Conservation (phyloP, 2,329 filamentous ascomycete genomes). For the Myriosclerotinia duriaeana region DNA sequence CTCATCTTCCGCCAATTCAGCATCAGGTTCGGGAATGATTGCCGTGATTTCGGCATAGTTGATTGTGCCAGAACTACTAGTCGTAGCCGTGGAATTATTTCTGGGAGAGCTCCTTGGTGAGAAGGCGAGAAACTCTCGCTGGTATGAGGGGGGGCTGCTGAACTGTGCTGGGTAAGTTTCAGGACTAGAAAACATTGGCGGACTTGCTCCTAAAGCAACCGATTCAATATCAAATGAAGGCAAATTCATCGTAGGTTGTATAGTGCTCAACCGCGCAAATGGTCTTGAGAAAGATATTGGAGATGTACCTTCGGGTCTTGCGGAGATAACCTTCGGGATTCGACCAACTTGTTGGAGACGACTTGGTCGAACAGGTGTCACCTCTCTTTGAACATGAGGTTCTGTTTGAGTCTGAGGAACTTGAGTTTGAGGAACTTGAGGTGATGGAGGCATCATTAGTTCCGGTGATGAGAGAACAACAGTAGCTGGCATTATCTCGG, state of each 20-base stretch:
- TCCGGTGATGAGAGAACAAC: slow-evolving; percentile 33
- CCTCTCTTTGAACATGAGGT: slow-evolving; percentile 31
- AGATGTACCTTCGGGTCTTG: slow-evolving; percentile 64
- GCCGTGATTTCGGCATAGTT: slow-evolving; percentile 65
- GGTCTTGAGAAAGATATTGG: slow-evolving; percentile 84
- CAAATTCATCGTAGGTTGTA: slow-evolving; percentile 41
- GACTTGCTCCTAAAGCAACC: slow-evolving; percentile 51
- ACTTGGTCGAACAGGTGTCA: slow-evolving; percentile 48
- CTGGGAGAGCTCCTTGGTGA: slow-evolving; percentile 57
- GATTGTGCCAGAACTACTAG: slow-evolving; percentile 52
- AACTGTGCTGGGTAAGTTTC: slow-evolving; percentile 27
- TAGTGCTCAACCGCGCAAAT: slow-evolving; percentile 60
- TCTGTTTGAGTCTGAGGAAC: slow-evolving; percentile 30
- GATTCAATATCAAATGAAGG: slow-evolving; percentile 43
- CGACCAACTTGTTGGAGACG: slow-evolving; percentile 79
- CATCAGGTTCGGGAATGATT: slow-evolving; percentile 60
- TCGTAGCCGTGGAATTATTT: slow-evolving; percentile 66
- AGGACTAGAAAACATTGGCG: slow-evolving; percentile 33
- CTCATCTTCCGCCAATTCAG: slow-evolving; percentile 81
- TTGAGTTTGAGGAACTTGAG: slow-evolving; percentile 27
- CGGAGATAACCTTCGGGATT: slow-evolving; percentile 78
- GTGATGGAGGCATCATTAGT: slow-evolving; percentile 26
- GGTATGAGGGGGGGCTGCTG: slow-evolving; percentile 28
- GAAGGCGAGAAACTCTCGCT: slow-evolving; percentile 70
- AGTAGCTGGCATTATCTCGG: slow-evolving; percentile 17